These are phyloP conservation scores for Persicaria maculosa DNA, from an alignment of 148 eudicot species.

Conservation along the genomic window DNA sequence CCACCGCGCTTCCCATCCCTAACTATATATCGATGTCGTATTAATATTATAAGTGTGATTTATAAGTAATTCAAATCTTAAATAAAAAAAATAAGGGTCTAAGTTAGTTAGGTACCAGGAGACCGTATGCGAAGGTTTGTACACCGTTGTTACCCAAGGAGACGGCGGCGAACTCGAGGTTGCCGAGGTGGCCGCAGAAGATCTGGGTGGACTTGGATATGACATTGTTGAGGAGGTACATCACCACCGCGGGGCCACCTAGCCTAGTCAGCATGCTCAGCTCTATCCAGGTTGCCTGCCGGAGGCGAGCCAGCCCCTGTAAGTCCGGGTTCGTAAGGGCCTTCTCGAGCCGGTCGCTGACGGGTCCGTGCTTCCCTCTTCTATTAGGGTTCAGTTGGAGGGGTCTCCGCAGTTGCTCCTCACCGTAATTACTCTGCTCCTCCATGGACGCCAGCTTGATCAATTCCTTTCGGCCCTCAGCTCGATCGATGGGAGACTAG, in stretches of 20 bases:
- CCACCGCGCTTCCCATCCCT: slow-evolving; percentile 65
- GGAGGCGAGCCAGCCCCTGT: slow-evolving; percentile 16
- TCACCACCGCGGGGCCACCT: slow-evolving; percentile 44
- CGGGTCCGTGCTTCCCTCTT: neutral
- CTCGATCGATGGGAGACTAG: too few species aligned
- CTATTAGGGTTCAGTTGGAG: too few species aligned
- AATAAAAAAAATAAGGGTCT: too few species aligned
- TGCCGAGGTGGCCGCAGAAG: slow-evolving; percentile 59
- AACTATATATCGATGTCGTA: slow-evolving; percentile 22
- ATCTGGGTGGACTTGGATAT: slow-evolving; percentile 47
- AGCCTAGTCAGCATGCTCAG: slow-evolving; percentile 25
- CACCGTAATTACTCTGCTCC: too few species aligned
- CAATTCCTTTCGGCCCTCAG: too few species aligned
- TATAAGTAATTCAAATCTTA: neutral
- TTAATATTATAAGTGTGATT: neutral
- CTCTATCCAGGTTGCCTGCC: slow-evolving; percentile 29
- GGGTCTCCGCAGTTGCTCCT: too few species aligned
- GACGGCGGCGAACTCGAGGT: slow-evolving; percentile 47
- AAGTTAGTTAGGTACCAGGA: slow-evolving; percentile 28
- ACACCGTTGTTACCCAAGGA: slow-evolving; percentile 54
- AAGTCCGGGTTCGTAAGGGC: slow-evolving; percentile 18
- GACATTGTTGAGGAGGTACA: slow-evolving; percentile 46
- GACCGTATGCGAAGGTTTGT: slow-evolving; percentile 53
- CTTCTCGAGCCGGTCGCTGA: slow-evolving; percentile 28
- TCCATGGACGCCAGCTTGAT: too few species aligned